Evolutionary conservation across 345 rosid genomes (phyloP), one percentile per base, ranked within the genome.

Genomic region (Pugionium cornutum): DNA sequence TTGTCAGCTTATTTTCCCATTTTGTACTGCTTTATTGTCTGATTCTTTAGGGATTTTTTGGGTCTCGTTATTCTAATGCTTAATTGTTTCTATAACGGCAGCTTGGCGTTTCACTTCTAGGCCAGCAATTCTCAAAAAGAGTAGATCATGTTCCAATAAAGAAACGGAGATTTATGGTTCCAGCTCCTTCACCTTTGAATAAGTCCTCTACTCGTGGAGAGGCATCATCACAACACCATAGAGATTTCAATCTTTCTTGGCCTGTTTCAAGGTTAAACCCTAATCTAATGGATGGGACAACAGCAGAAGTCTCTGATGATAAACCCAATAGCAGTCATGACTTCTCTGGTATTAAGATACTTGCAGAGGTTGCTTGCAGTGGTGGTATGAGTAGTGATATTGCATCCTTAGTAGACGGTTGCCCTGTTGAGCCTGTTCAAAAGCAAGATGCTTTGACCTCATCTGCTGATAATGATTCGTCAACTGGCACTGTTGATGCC

Each of bases 261-360:
- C 74, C 40, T 41, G 64, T 46, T 64, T 63, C 75, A 2, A 47
- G 51, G 58, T 40, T 60, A 43, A 62, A 31, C 66, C 7, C 52
- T n/a, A 62, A 36, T 63, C 58, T 51, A 11, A 49, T 46, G 46
- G 58, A 58, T 34, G 46, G 47, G 34, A 75, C 50, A 46, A 44
- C 50, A 62, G 48, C 75, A 9, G 50, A 39, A 9, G 63, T 41
- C 31, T 25, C 9, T 27, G 52, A 64, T 58, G 77, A 40, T 33
- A 73, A 53, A 32, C 64, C 57, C 28, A 81, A 63, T 56, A 42
- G 54, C 4, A 70, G 73, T 7, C 77, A 77, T 10, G 88, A 82
- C 71, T 86, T 86, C 76, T 86, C 83, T 50, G 91, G 91, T 57
- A 83, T 83, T 42, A 74, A 82, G 65, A 82, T 86, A 25, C 91